phyloP scores from a whole-genome alignment of 768 basidiomycete species.

The Arthromyces matolae region DNA sequence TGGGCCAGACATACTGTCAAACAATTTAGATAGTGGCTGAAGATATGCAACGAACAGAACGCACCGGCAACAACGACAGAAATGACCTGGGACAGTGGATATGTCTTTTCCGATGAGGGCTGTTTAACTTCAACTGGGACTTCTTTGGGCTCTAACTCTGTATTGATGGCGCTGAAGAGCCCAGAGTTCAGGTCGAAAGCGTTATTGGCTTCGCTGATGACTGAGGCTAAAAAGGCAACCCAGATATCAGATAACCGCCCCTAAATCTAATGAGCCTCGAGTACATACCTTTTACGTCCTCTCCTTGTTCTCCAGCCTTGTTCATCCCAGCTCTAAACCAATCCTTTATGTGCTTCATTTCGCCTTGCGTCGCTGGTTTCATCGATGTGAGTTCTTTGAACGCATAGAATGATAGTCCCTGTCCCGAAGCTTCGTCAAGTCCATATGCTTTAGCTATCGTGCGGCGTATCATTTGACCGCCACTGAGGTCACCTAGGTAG shows the following conservation, averaged over 20 bases:
- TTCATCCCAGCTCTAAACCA: slow-evolving; percentile 63
- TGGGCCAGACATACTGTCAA: slow-evolving; percentile 44
- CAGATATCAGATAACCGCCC: not conserved
- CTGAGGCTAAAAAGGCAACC: slow-evolving; percentile 30
- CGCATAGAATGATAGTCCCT: slow-evolving; percentile 64
- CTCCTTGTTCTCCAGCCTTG: slow-evolving; percentile 39
- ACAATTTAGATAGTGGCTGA: slow-evolving; percentile 2
- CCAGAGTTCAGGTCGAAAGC: slow-evolving; percentile 48
- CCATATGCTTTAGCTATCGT: slow-evolving; percentile 64
- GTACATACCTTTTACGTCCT: slow-evolving; percentile 40
- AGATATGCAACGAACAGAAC: slow-evolving; percentile 5
- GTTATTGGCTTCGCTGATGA: slow-evolving; percentile 44
- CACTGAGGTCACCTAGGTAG: slow-evolving; percentile 77
- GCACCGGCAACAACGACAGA: slow-evolving; percentile 34
- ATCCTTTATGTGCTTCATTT: slow-evolving; percentile 71
- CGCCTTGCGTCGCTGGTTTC: slow-evolving; percentile 46
- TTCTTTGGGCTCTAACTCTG: slow-evolving; percentile 15
- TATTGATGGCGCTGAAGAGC: slow-evolving; percentile 38
- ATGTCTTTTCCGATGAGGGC: slow-evolving; percentile 20
- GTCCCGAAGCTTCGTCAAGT: slow-evolving; percentile 46
- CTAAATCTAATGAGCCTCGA: not conserved
- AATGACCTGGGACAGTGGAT: slow-evolving; percentile 30
- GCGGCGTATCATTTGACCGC: slow-evolving; percentile 68
- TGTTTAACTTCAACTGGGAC: slow-evolving; percentile 10
- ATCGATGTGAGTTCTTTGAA: slow-evolving; percentile 55